A percentile compares a stretch with the other conserved stretches of the same genome.
Conservation (phyloP, 306 rosid genomes). For the Begonia fuchsioides region DNA sequence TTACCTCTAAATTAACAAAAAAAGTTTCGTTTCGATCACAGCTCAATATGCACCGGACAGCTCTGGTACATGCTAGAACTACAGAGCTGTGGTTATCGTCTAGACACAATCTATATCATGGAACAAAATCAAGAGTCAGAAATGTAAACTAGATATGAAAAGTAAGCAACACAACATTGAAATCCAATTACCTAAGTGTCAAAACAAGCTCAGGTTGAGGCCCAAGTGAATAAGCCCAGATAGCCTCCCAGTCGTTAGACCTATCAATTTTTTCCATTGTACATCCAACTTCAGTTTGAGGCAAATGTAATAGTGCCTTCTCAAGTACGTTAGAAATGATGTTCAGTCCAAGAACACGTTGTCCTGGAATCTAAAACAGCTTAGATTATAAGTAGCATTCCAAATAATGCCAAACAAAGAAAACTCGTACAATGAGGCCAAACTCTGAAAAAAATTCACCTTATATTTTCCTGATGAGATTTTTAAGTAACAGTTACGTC, state of each 20-base stretch:
- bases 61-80: slow-evolving; percentile 64
- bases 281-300: slow-evolving; percentile 25
- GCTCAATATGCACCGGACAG: slow-evolving; percentile 49
- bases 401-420: background rate
- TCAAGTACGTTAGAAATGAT: slow-evolving; percentile 60
- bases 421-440: background rate
- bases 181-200: slow-evolving; percentile 52
- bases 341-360: slow-evolving; percentile 69
- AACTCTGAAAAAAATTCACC: background rate
- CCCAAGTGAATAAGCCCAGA: slow-evolving; percentile 91
- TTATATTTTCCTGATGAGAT: no score
- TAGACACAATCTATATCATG: slow-evolving; percentile 48
- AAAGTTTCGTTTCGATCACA: slow-evolving; percentile 66
- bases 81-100: slow-evolving; percentile 88
- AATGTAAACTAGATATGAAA: background rate
- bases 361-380: slow-evolving; percentile 68
- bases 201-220: slow-evolving; percentile 92
- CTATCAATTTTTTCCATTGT: slow-evolving; percentile 20
- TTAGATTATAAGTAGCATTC: background rate
- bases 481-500: no score
- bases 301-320: slow-evolving; percentile 43
- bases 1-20: slow-evolving; percentile 61
- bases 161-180: slow-evolving; percentile 13
- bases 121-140: background rate
- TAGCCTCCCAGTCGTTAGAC: slow-evolving; percentile 68